A percentile compares a stretch with the other conserved stretches of the same genome.
phyloP scores from a whole-genome alignment of 257 asterid species.

The Fraxinus quadrangulata region DNA sequence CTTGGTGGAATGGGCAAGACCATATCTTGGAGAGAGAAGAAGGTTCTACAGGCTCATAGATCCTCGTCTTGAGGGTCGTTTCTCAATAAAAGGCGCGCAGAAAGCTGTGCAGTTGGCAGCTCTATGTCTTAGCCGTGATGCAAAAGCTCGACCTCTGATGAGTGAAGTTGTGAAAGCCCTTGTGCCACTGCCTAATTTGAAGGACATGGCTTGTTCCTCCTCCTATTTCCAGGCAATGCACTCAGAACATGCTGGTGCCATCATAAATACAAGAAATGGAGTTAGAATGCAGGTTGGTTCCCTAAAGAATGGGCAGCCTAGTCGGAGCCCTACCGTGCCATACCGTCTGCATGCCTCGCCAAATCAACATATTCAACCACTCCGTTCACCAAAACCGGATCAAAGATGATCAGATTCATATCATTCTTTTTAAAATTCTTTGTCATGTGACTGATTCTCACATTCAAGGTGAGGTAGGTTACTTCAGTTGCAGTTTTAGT shows the following conservation, averaged over 20 bases:
- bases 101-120: conserved; percentile 63
- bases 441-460: conserved; percentile 17
- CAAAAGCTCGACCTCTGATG: conserved; percentile 70
- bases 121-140: conserved; percentile 64
- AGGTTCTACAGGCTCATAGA: conserved; percentile 62
- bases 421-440: conserved; percentile 15
- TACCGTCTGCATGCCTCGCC: conserved; percentile 51
- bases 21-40: conserved; percentile 56
- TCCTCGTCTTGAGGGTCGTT: conserved; percentile 70
- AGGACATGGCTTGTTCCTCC: conserved; percentile 56
- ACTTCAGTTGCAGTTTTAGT: conserved; percentile 9
- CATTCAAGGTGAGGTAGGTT: conserved; percentile 2
- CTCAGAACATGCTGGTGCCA: no score
- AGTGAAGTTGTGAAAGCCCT: conserved; percentile 70
- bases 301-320: conserved; percentile 40
- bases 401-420: conserved; percentile 20
- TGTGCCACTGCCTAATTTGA: conserved; percentile 53
- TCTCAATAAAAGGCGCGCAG: conserved; percentile 65
- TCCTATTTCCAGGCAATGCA: no score
- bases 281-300: conserved; percentile 32
- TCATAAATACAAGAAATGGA: no score
- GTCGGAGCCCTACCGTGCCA: conserved; percentile 35
- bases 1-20: conserved; percentile 74
- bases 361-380: conserved; percentile 31
- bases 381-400: conserved; percentile 48